Base-by-base conservation (phyloP, 371 early-diverging fungal genomes). In the Mortierella sp. region DNA sequence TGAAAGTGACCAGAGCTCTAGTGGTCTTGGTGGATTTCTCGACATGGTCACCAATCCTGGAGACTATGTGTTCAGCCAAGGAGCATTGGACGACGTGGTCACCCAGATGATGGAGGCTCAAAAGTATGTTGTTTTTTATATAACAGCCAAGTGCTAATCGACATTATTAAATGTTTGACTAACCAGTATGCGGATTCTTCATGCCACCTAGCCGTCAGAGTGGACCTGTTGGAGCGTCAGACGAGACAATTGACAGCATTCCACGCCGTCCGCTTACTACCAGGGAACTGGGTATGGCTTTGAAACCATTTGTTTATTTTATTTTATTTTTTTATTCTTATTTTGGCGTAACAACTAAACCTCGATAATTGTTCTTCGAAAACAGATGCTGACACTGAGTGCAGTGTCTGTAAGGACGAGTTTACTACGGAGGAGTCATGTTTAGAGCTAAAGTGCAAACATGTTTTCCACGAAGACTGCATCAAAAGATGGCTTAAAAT, bases 401-500 rank as follows among this genome's bases (percentile, higher is more conserved):
- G 96, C 72, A 90, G 94, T 19, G 93, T 96, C 24, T 96, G 97
- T 84, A 92, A 94, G 83, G 95, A 95, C 53, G 91, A 91, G 60
- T 95, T 93, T 85, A 84, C 22, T 22, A 62, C 21, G 77, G 81
- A 40, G 90, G 95, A 72, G 64, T 83, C 47, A 87, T 92, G 24
- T 77, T 87, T 59, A 71, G 84, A 80, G 66, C 84, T 97, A 66
- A 93, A 93, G 13, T 97, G 98, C 86, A 85, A 84, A 28, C 98
- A 97, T 81, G 74, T 91, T 43, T 97, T 94, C 77, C 98, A 97
- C 76, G 86, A 87, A 41, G 94, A 93, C 8, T 97, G 98, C 86
- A 93, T 97, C 62, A 92, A 93, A 52, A 92, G 92, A 41, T 97
- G 98, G 98, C 89, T 97, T 33, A 92, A 92, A 69, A 86, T 90